Base-by-base conservation (phyloP, 73 alveolate genomes). In the Symbiodinium natans region DNA sequence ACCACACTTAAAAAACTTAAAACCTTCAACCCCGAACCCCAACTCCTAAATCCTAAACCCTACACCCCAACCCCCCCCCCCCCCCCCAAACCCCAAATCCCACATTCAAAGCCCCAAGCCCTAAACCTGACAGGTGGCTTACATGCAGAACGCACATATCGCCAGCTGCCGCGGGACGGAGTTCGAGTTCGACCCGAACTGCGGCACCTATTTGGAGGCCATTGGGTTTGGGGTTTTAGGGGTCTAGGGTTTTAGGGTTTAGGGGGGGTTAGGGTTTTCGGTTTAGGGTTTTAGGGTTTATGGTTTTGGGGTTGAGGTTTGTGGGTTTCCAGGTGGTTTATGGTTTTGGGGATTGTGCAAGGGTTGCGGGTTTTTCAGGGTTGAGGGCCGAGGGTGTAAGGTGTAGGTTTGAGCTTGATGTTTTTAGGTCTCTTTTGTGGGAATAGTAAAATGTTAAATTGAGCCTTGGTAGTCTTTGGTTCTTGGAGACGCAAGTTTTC, bases 161-260 rank as follows among this genome's bases (percentile, higher is more conserved):
- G 95, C 95, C 73, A 88, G 95, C 86, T 88, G 95, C 77, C 85
- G 95, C 13, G 95, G 95, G 39, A 88, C 95, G 29, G 95, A 56
- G 41, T 88, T 59, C 41, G 95, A 88, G 71, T 88, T 56, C 34
- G 95, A 88, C 71, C 95, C 95, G 74, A 88, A 88, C 41, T 88
- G 95, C 36, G 95, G 95, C 11, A 88, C 95, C 46, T 88, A 88
- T 19, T 41, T 88, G 86, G 95, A 88, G 95, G 93, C 83, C 52
- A 46, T 59, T 17, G 74, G 74, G 6, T 56, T 56, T 21, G 15
- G 74, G 74, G 31, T 56, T 56, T 56, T 1, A 15, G 75, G 75
- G n/a, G 75, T 56, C 19, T 56, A 25, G 75, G 36, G 75, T 56
- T 56, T 56, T 56, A 56, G 75, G 75, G 75, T 56, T 56, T 2